phyloP scores from a whole-genome alignment of 2,329 filamentous ascomycete species.

The Raffaelea arxii region DNA sequence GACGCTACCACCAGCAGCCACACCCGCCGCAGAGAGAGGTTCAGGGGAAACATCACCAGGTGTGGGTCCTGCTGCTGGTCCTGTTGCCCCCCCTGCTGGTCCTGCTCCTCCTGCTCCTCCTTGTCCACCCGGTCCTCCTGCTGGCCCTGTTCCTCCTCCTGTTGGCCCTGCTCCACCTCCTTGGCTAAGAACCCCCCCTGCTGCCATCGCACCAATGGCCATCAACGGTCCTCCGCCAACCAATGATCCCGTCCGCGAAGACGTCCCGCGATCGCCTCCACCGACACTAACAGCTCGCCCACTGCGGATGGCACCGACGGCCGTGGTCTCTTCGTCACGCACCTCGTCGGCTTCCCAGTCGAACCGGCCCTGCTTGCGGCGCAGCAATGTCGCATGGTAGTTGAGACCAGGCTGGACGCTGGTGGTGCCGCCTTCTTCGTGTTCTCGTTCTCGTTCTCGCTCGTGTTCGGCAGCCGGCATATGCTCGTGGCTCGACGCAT shows the following conservation, averaged over 20 bases:
- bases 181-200: neutral
- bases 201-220: neutral
- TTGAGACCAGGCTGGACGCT: neutral
- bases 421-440: constrained; percentile 20
- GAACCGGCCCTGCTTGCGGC: constrained; percentile 44
- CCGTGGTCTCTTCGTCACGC: constrained; percentile 29
- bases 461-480: too few species aligned
- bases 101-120: neutral
- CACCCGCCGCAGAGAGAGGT: constrained; percentile 12
- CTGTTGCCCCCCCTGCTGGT: neutral
- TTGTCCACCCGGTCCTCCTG: neutral
- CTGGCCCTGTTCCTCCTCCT: neutral
- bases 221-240: neutral
- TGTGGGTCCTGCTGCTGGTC: neutral
- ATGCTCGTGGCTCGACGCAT: constrained; percentile 22
- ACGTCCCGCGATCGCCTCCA: neutral
- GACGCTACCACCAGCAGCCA: constrained; percentile 31
- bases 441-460: too few species aligned
- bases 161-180: neutral
- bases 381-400: constrained; percentile 30
- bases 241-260: neutral
- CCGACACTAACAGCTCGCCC: constrained; percentile 1
- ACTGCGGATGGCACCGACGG: constrained; percentile 9
- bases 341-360: constrained; percentile 49
- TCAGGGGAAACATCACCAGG: too few species aligned